A percentile compares a stretch with the other conserved stretches of the same genome.
phyloP scores from a whole-genome alignment of 2,329 filamentous ascomycete species.

The Microdochium bolleyi region DNA sequence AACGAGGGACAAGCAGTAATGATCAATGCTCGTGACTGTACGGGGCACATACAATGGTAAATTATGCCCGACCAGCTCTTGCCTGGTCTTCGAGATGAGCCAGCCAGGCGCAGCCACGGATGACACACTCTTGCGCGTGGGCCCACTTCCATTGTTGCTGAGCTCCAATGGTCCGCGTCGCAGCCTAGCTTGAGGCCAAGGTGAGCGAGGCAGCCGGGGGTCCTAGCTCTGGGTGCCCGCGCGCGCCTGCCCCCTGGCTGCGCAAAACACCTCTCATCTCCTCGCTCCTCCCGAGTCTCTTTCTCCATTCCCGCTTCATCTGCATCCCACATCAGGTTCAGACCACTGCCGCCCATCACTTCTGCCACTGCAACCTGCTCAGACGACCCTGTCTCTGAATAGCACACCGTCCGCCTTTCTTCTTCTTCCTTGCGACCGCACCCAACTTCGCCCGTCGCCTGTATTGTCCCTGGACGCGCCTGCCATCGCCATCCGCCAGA shows the following conservation, averaged over 20 bases:
- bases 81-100: no score
- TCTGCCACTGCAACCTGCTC: constrained; percentile 6
- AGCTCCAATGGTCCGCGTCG: no score
- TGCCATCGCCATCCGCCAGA: constrained; percentile 4
- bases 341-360: constrained; percentile 3
- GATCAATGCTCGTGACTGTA: no score
- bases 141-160: no score
- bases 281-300: not conserved
- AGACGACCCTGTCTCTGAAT: constrained; percentile 9
- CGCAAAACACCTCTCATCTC: not conserved
- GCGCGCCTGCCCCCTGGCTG: not conserved
- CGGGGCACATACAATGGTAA: no score
- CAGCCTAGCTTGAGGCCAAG: no score
- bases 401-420: constrained; percentile 8
- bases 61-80: no score
- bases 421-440: constrained; percentile 17
- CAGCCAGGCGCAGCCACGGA: no score
- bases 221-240: not conserved
- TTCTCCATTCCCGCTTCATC: not conserved
- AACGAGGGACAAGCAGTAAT: no score
- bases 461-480: not conserved
- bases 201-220: not conserved
- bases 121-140: no score
- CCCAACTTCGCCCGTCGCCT: constrained; percentile 22
- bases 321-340: not conserved